A percentile compares a stretch with the other conserved stretches of the same genome.
Conservation (phyloP, 208 protist species). For the Crithidia thermophila region DNA sequence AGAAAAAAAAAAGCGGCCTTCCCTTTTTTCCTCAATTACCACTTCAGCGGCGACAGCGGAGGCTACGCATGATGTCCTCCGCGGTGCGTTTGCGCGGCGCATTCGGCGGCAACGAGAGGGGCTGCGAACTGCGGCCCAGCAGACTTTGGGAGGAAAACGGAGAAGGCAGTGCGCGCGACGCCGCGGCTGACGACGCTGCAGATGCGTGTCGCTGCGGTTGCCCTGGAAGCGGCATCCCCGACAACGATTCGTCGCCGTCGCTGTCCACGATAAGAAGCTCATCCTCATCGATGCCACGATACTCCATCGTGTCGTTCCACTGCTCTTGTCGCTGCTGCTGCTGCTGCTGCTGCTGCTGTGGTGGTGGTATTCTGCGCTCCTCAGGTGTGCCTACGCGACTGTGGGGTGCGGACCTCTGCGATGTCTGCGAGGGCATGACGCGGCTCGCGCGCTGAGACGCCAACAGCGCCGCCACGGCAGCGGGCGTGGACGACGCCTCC, state of each 20-base stretch:
- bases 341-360: too few species aligned
- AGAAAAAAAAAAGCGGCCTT: too few species aligned
- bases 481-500: conserved; percentile 2
- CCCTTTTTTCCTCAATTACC: neutral
- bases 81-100: conserved; percentile 43
- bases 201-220: too few species aligned
- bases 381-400: too few species aligned
- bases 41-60: conserved; percentile 38
- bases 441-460: conserved; percentile 9
- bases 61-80: conserved; percentile 59
- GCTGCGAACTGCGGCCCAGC: neutral
- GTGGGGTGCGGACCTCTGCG: neutral
- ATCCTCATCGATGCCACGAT: too few species aligned
- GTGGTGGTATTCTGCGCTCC: too few species aligned
- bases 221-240: too few species aligned
- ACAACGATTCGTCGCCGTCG: too few species aligned
- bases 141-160: neutral
- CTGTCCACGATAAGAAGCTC: too few species aligned
- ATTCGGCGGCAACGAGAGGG: conserved; percentile 1
- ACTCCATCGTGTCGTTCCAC: too few species aligned
- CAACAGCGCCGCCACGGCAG: conserved; percentile 14
- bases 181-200: too few species aligned
- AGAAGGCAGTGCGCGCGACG: neutral
- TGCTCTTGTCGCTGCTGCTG: too few species aligned
- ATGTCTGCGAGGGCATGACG: neutral